phyloP scores from a whole-genome alignment of 306 rosid genomes.

The Fragaria vesca region DNA sequence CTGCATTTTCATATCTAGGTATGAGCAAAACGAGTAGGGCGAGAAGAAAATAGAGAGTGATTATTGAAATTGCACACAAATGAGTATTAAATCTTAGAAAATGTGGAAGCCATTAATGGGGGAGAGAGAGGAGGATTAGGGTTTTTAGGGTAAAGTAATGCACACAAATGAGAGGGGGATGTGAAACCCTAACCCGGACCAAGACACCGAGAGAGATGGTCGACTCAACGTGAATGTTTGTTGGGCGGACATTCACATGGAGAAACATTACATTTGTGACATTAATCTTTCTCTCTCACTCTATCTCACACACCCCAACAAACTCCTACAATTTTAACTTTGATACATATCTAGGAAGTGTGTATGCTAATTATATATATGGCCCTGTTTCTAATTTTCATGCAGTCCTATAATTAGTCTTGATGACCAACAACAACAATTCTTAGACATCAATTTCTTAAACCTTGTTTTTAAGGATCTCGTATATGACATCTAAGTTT shows the following conservation, averaged over 20 bases:
- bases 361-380: conserved; percentile 7
- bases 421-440: conserved; percentile 11
- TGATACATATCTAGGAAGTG: conserved; percentile 18
- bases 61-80: conserved; percentile 9
- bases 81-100: conserved; percentile 13
- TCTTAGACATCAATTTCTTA: background rate
- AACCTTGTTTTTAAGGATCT: conserved; percentile 1
- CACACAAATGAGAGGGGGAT: conserved; percentile 1
- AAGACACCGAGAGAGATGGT: conserved; percentile 45
- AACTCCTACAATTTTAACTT: conserved; percentile 22
- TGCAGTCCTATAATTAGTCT: conserved; percentile 1
- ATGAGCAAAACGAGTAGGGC: conserved; percentile 5
- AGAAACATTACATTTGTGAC: conserved; percentile 39
- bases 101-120: conserved; percentile 29
- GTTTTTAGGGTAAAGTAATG: conserved; percentile 5
- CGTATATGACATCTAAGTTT: background rate
- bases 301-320: conserved; percentile 19
- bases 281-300: conserved; percentile 20
- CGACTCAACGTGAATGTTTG: conserved; percentile 70
- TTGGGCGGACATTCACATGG: conserved; percentile 59
- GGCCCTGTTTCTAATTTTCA: conserved; percentile 6
- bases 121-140: conserved; percentile 21
- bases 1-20: conserved; percentile 9
- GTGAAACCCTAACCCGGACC: conserved; percentile 51
- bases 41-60: conserved; percentile 4